phyloP scores from a whole-genome alignment of 352 stramenopile species.

The Globisporangium lucens region DNA sequence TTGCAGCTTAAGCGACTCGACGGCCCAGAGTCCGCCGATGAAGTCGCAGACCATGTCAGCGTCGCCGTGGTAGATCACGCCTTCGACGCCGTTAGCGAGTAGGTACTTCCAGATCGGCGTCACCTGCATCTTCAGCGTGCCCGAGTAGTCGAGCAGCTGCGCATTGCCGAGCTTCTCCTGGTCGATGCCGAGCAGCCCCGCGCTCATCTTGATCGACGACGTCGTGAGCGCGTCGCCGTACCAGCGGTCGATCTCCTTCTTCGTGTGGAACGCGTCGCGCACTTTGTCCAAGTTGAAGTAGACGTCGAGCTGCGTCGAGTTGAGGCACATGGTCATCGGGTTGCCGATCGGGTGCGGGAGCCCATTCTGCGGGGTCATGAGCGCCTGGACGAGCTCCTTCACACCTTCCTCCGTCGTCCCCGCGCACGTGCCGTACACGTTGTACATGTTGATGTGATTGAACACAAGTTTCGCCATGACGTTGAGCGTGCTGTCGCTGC shows the following conservation, averaged over 20 bases:
- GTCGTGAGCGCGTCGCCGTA: slow-evolving; percentile 30
- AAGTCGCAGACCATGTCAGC: slow-evolving; percentile 68
- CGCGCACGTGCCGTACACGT: slow-evolving; percentile 22
- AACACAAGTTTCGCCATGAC: slow-evolving; percentile 20
- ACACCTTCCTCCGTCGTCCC: slow-evolving; percentile 26
- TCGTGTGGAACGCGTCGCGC: slow-evolving; percentile 52
- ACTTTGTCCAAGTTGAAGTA: slow-evolving; percentile 60
- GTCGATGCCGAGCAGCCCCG: slow-evolving; percentile 33
- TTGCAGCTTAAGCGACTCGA: slow-evolving; percentile 56
- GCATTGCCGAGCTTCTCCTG: slow-evolving; percentile 27
- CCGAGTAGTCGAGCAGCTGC: slow-evolving; percentile 49
- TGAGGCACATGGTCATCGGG: slow-evolving; percentile 25
- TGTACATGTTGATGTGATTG: slow-evolving; percentile 25
- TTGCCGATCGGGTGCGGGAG: slow-evolving; percentile 27
- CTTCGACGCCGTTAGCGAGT: slow-evolving; percentile 21
- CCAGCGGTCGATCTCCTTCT: slow-evolving; percentile 13
- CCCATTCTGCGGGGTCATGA: slow-evolving; percentile 36
- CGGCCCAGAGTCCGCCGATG: slow-evolving; percentile 62
- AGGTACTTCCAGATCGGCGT: slow-evolving; percentile 56
- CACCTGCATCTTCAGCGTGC: slow-evolving; percentile 35
- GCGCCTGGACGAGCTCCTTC: slow-evolving; percentile 35
- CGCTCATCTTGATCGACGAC: slow-evolving; percentile 32
- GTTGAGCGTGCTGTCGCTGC: slow-evolving; percentile 25
- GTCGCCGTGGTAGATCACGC: slow-evolving; percentile 69
- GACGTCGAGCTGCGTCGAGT: slow-evolving; percentile 16